Percentiles rank a stretch among this genome's conserved stretches.
These are phyloP conservation scores for Fusarium tricinctum DNA, from an alignment of 2,329 filamentous ascomycete species.

Conservation along the genomic window DNA sequence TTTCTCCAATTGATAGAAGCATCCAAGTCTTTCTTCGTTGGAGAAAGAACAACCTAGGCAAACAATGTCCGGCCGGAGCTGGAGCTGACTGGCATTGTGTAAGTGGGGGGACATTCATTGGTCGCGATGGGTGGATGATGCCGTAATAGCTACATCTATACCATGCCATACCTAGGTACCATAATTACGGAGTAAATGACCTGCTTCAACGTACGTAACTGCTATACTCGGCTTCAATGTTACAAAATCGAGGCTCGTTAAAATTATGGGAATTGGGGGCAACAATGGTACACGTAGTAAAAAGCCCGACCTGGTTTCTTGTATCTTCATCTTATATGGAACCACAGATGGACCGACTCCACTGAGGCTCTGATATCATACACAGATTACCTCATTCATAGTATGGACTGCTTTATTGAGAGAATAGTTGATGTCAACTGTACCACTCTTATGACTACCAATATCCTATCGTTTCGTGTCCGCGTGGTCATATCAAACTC, in stretches of 20 bases:
- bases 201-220: constrained; percentile 7
- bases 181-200: not conserved
- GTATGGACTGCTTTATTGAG: not conserved
- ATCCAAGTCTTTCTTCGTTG: constrained; percentile 8
- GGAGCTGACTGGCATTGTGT: constrained; percentile 18
- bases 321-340: not conserved
- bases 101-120: constrained; percentile 30
- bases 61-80: constrained; percentile 25
- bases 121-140: constrained; percentile 28
- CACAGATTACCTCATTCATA: not conserved
- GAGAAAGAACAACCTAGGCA: constrained; percentile 23
- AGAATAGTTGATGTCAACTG: not conserved
- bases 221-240: no score
- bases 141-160: constrained; percentile 25
- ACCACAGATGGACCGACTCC: constrained; percentile 39
- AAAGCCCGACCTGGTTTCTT: no score
- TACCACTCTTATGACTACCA: not conserved
- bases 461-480: constrained; percentile 17
- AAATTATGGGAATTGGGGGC: constrained; percentile 7
- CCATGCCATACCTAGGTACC: no score
- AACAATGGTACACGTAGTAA: not conserved
- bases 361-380: constrained; percentile 25
- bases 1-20: constrained; percentile 24
- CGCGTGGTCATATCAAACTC: constrained; percentile 2
- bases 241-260: no score